Percentiles rank a stretch among this genome's conserved stretches.
Conservation (phyloP, 164 flowering plant genomes). For the Berberis thunbergii region DNA sequence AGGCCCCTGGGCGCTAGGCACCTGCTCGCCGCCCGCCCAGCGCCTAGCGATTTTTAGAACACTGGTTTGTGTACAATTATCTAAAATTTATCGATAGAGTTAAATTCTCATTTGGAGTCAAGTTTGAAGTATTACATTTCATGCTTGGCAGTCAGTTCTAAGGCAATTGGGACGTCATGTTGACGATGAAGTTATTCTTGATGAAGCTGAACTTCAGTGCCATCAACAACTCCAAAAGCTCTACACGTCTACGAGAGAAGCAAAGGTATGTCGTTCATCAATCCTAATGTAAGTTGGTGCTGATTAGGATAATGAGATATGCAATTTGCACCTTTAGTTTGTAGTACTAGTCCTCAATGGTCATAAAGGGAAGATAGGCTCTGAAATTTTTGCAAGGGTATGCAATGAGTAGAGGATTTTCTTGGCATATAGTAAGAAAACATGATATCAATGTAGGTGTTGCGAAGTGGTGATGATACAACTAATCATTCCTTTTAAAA, state of each 20-base stretch:
- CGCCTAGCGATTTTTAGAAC: background rate
- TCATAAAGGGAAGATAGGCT: no score
- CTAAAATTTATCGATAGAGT: background rate
- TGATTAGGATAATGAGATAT: background rate
- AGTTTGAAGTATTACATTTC: background rate
- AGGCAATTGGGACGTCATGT: constrained; percentile 54
- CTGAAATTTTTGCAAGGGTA: no score
- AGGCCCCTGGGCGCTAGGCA: no score
- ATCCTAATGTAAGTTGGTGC: background rate
- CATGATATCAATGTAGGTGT: no score
- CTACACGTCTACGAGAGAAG: constrained; percentile 57
- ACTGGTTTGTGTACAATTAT: background rate
- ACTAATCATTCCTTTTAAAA: no score
- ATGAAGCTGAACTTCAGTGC: constrained; percentile 59
- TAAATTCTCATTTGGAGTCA: background rate
- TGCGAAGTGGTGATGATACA: no score
- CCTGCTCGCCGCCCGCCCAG: no score
- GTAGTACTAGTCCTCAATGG: background rate
- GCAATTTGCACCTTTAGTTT: background rate
- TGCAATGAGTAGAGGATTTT: no score
- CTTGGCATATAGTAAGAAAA: no score
- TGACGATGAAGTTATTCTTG: constrained; percentile 32
- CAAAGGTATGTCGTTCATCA: constrained; percentile 44
- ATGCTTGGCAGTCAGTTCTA: constrained; percentile 51
- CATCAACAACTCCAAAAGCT: constrained; percentile 56